Conservation (phyloP, 208 protist species). For the Wallacemonas sp. region DNA sequence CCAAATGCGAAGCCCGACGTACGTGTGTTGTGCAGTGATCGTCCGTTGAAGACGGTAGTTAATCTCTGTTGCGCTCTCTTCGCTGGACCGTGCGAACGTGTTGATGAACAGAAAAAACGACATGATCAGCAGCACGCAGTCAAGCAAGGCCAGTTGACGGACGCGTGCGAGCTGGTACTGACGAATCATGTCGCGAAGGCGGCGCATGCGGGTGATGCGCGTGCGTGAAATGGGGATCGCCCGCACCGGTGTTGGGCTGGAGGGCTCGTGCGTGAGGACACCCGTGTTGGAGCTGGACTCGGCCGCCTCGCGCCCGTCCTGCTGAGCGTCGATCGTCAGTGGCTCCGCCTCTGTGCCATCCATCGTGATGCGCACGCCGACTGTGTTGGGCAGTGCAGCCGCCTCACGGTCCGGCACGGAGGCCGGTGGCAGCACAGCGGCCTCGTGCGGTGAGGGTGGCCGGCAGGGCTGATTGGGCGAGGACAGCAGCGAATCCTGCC, state of each 20-base stretch:
- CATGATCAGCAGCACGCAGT: constrained; percentile 8
- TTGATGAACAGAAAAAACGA: constrained; percentile 14
- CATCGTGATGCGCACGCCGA: background rate
- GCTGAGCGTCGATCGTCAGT: background rate
- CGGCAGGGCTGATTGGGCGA: background rate
- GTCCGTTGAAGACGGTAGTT: background rate
- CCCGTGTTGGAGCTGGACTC: background rate
- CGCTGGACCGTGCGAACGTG: constrained; percentile 2
- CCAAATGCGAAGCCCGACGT: background rate
- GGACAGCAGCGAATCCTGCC: background rate
- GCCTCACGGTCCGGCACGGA: background rate
- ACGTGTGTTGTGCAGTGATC: background rate
- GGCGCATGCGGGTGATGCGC: constrained; percentile 12
- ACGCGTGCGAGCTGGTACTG: constrained; percentile 17
- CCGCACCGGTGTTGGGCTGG: constrained; percentile 6
- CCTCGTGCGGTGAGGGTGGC: background rate
- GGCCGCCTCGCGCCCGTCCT: background rate
- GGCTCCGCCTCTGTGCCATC: background rate
- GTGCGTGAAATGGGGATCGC: constrained; percentile 16
- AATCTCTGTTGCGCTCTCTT: background rate
- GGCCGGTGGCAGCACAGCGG: background rate
- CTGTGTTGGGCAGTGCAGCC: background rate
- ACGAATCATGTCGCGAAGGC: constrained; percentile 10
- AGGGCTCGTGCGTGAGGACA: background rate
- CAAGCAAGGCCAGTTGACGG: constrained; percentile 10